Evolutionary conservation across 2,329 filamentous ascomycete genomes (phyloP).

Genomic region (Cryoendolithus antarcticus): DNA sequence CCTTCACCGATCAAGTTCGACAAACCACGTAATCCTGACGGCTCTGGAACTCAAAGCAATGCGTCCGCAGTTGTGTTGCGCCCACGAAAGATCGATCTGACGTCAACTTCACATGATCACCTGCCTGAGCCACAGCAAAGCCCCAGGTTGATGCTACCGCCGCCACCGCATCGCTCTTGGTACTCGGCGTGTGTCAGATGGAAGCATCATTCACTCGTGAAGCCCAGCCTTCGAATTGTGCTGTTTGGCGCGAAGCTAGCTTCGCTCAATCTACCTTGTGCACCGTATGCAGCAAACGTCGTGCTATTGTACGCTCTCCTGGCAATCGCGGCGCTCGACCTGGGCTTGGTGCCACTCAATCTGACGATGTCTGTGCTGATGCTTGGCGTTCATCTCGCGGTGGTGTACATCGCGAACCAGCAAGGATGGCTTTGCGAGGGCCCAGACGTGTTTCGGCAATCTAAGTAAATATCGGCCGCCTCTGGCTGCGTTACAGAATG

Average conservation of each 20-base stretch:
- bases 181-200: too few species aligned
- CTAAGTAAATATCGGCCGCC: too few species aligned
- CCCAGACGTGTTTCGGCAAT: too few species aligned
- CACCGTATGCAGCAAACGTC: constrained; percentile 55
- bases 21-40: background rate
- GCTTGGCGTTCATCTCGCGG: constrained; percentile 34
- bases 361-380: constrained; percentile 29
- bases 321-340: constrained; percentile 54
- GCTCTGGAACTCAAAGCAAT: background rate
- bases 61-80: constrained; percentile 6
- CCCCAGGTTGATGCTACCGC: constrained; percentile 24
- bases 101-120: constrained; percentile 2
- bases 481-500: too few species aligned
- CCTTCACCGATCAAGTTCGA: constrained; percentile 8
- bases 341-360: constrained; percentile 27
- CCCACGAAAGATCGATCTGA: constrained; percentile 9
- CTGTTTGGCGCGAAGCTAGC: constrained; percentile 59
- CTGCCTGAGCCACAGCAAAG: constrained; percentile 13
- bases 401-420: constrained; percentile 11
- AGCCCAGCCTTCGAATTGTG: constrained; percentile 35
- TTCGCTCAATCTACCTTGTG: constrained; percentile 55
- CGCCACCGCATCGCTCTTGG: constrained; percentile 17
- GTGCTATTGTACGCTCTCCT: constrained; percentile 57
- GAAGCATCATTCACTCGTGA: background rate
- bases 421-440: constrained; percentile 2